Conservation (phyloP, 1,284 basidiomycete species). For the Ustilago nuda region DNA sequence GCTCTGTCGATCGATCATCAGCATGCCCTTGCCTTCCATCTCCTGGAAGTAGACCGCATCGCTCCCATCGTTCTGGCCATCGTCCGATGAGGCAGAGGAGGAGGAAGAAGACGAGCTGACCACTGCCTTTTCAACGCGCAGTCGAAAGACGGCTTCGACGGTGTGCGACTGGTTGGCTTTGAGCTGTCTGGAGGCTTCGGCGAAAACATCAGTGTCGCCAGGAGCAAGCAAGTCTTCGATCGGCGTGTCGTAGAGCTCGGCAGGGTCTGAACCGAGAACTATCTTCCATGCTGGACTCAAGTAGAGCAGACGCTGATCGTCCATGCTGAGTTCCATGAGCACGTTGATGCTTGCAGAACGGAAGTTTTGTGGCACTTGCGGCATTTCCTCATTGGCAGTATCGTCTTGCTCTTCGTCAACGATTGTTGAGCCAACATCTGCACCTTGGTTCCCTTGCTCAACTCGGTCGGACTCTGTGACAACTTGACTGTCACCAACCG, state of each 20-base stretch:
- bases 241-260: slow-evolving; percentile 81
- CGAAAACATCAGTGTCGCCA: slow-evolving; percentile 86
- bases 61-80: slow-evolving; percentile 65
- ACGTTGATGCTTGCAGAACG: slow-evolving; percentile 56
- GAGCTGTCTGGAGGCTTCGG: slow-evolving; percentile 85
- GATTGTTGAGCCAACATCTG: neutral
- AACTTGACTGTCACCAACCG: neutral
- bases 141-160: slow-evolving; percentile 88
- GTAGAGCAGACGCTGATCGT: slow-evolving; percentile 88
- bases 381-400: neutral
- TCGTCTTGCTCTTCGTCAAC: slow-evolving; percentile 6
- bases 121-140: slow-evolving; percentile 74
- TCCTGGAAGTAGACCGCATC: slow-evolving; percentile 77
- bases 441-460: neutral
- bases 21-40: slow-evolving; percentile 98
- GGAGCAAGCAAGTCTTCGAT: slow-evolving; percentile 86
- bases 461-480: neutral
- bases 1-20: slow-evolving; percentile 91
- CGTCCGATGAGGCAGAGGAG: slow-evolving; percentile 68
- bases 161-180: slow-evolving; percentile 93
- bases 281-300: slow-evolving; percentile 93
- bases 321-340: slow-evolving; percentile 91
- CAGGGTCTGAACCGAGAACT: slow-evolving; percentile 86
- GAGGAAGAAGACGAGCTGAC: slow-evolving; percentile 71
- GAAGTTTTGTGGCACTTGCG: slow-evolving; percentile 25